A percentile compares a stretch with the other conserved stretches of the same genome.
These are phyloP conservation scores for Bjerkandera adusta DNA, from an alignment of 1,284 basidiomycete species.

Conservation along the genomic window DNA sequence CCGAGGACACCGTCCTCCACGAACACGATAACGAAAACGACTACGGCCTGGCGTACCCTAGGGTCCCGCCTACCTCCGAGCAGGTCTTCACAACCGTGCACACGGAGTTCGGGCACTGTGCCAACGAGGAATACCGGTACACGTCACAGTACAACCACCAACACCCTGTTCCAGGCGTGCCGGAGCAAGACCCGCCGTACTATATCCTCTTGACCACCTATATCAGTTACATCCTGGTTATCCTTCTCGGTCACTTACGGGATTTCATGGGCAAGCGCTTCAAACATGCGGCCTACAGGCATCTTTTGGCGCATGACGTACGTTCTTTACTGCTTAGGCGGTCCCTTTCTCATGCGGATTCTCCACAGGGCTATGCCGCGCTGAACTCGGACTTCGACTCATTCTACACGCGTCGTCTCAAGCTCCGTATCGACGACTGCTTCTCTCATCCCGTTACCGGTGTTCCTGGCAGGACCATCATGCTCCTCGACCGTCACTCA, in stretches of 20 bases:
- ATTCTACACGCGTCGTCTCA: constrained; percentile 96
- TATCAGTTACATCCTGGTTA: constrained; percentile 86
- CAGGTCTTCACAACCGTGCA: constrained; percentile 76
- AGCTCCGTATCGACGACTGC: constrained; percentile 93
- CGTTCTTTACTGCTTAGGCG: constrained; percentile 32
- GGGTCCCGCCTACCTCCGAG: constrained; percentile 68
- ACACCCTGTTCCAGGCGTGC: constrained; percentile 46
- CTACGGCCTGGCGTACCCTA: constrained; percentile 56
- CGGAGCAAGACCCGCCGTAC: constrained; percentile 83
- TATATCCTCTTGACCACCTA: constrained; percentile 92
- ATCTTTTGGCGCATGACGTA: constrained; percentile 82
- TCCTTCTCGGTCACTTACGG: constrained; percentile 87
- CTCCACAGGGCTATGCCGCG: constrained; percentile 85
- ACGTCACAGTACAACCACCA: constrained; percentile 60
- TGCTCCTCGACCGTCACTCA: constrained; percentile 83
- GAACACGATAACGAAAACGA: constrained; percentile 47
- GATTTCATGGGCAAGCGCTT: constrained; percentile 95
- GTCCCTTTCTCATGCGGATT: constrained; percentile 12
- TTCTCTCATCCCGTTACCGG: constrained; percentile 94
- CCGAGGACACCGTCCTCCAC: constrained; percentile 59
- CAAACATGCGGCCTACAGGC: constrained; percentile 68
- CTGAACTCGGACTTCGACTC: constrained; percentile 99
- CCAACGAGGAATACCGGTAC: constrained; percentile 67
- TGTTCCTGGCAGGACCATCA: constrained; percentile 92
- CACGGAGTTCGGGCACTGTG: constrained; percentile 85